These are phyloP conservation scores for Leptographium procerum DNA, from an alignment of 2,329 filamentous ascomycete species.

Conservation along the genomic window DNA sequence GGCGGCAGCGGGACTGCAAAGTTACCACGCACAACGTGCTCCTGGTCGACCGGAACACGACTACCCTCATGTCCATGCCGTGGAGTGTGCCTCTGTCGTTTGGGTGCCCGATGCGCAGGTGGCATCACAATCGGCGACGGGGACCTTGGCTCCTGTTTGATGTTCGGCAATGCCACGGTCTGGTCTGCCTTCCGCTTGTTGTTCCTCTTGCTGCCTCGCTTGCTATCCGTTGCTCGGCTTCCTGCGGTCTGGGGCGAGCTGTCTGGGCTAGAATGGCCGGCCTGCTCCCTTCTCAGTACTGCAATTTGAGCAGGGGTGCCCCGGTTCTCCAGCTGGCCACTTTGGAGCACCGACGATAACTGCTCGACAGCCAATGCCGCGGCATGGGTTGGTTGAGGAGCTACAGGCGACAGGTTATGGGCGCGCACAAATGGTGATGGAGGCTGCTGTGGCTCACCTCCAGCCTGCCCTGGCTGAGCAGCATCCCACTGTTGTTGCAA, in stretches of 20 bases:
- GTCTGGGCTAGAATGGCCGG: constrained; percentile 43
- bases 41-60: constrained; percentile 26
- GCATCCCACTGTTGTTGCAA: background rate
- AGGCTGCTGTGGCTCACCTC: background rate
- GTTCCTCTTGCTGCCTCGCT: constrained; percentile 42
- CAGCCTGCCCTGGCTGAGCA: background rate
- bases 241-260: constrained; percentile 41
- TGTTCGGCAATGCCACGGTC: constrained; percentile 39
- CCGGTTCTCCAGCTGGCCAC: background rate
- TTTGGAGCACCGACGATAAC: constrained; percentile 15
- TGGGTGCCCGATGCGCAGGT: constrained; percentile 42
- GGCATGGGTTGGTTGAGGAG: constrained; percentile 64
- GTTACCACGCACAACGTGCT: constrained; percentile 24
- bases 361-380: constrained; percentile 36
- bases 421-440: constrained; percentile 48
- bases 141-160: constrained; percentile 55
- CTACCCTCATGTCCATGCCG: constrained; percentile 17
- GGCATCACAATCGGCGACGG: constrained; percentile 45
- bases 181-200: constrained; percentile 41
- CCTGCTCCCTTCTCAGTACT: constrained; percentile 40
- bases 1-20: constrained; percentile 15
- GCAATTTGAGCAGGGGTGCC: constrained; percentile 42
- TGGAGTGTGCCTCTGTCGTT: constrained; percentile 40
- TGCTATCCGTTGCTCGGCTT: constrained; percentile 22
- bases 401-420: constrained; percentile 61